Evolutionary conservation across 805 yeast species (phyloP).

Genomic region (Zygoascus ofunaensis): DNA sequence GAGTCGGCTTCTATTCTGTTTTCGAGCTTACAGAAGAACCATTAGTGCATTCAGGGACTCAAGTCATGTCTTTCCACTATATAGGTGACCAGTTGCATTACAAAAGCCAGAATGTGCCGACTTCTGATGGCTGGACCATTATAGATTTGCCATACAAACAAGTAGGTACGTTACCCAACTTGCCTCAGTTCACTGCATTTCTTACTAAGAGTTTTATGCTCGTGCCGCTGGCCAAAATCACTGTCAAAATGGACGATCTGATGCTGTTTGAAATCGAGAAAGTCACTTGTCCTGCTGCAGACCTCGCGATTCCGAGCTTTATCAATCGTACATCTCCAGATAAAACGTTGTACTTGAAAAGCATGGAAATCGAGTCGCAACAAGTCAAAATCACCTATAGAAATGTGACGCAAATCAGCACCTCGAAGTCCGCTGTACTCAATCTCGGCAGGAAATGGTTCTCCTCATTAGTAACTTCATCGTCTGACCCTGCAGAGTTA

Average conservation of each 20-base stretch:
- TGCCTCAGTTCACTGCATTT: slow-evolving; percentile 29
- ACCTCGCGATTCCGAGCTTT: slow-evolving; percentile 19
- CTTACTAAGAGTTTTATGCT: slow-evolving; percentile 32
- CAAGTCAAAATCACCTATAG: slow-evolving; percentile 26
- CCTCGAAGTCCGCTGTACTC: slow-evolving; percentile 17
- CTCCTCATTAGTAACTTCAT: slow-evolving; percentile 19
- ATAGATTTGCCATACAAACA: slow-evolving; percentile 31
- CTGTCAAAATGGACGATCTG: slow-evolving; percentile 23
- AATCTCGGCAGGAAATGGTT: slow-evolving; percentile 26
- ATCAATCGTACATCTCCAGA: slow-evolving; percentile 21
- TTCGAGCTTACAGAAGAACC: slow-evolving; percentile 82
- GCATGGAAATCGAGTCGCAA: slow-evolving; percentile 20
- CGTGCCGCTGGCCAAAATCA: slow-evolving; percentile 25
- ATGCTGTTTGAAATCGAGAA: slow-evolving; percentile 24
- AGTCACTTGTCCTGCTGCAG: slow-evolving; percentile 14
- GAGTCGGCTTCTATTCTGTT: slow-evolving; percentile 53
- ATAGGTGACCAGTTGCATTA: slow-evolving; percentile 32
- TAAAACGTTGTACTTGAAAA: slow-evolving; percentile 19
- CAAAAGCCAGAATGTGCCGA: slow-evolving; percentile 17
- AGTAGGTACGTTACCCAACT: slow-evolving; percentile 24
- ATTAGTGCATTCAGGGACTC: slow-evolving; percentile 40
- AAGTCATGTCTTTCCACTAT: slow-evolving; percentile 31
- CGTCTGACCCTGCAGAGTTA: slow-evolving; percentile 26
- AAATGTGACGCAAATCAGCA: slow-evolving; percentile 29
- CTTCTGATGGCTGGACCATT: slow-evolving; percentile 26